Base-by-base conservation (phyloP, 345 rosid species). In the Eutrema heterophyllum region DNA sequence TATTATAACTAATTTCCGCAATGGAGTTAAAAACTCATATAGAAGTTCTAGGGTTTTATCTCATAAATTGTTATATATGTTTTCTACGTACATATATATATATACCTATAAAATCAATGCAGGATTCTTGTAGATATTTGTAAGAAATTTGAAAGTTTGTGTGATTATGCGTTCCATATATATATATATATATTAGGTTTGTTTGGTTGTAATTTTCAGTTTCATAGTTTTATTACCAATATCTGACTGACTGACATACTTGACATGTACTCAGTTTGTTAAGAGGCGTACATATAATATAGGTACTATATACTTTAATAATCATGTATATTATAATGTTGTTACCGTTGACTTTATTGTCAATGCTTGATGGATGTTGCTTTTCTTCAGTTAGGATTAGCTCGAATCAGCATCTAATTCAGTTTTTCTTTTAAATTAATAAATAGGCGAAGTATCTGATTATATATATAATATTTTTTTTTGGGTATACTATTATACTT, bases 401-500 rank as follows among this genome's bases (percentile, higher is more conserved):
- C 39, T 63, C 67, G 75, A 76, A 76, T 76, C 80, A 76, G 75
- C 75, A 76, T 70, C 71, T 46, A 70, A 18, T 64, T 70, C 59
- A 13, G 2, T 54, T 18, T 51, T 55, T 52, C 27, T 53, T 15
- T 26, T 8, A 10, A 15, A 41, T 12, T 50, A 9, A 14, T 67
- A 55, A 67, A 51, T 1, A 0, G 24, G 40, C 55, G 2, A 59
- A 60, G 64, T 52, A 52, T 61, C 36, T 63, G 43, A 76, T 65
- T 44, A 62, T 68, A 35, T 70, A 46, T 58, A 58, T 70, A 29
- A 29, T 27, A 38, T 9, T 26, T 12, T 6, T 6, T 27, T 33
- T 21, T 48, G 18, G 18, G 24, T 16, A 12, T 16, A 32, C 24
- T 54, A 44, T 54, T 50, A 9, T n/a, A 5, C 8, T 7, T 29